Percentiles rank a stretch among this genome's conserved stretches.
These are phyloP conservation scores for Centella asiatica DNA, from an alignment of 129 eudicot species.

Conservation along the genomic window DNA sequence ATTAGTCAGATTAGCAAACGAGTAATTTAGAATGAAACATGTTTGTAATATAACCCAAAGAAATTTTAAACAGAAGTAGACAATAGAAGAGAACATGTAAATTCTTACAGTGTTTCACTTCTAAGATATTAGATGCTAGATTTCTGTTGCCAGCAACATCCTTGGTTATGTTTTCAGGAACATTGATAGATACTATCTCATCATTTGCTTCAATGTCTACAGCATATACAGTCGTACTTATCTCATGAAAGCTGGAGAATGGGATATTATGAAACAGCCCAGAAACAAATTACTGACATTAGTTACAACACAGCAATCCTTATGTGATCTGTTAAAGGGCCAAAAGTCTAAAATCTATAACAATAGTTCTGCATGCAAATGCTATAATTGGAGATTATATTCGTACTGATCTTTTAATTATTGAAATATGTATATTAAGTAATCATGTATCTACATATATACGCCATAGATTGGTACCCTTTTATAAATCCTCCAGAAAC, in stretches of 20 bases:
- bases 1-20: background rate
- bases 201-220: slow-evolving; percentile 39
- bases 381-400: background rate
- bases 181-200: slow-evolving; percentile 30
- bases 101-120: slow-evolving; percentile 54
- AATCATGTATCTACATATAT: background rate
- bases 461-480: slow-evolving; percentile 25
- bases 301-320: no score
- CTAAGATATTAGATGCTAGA: slow-evolving; percentile 32
- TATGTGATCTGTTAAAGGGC: slow-evolving; percentile 43
- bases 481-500: slow-evolving; percentile 59
- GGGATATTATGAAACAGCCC: no score
- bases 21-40: background rate
- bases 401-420: no score
- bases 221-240: slow-evolving; percentile 37
- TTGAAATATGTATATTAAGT: background rate
- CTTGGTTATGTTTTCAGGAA: slow-evolving; percentile 62
- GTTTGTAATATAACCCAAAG: background rate
- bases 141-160: slow-evolving; percentile 80
- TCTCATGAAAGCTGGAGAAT: slow-evolving; percentile 48
- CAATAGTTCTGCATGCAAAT: background rate
- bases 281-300: no score
- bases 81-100: background rate
- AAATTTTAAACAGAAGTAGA: background rate
- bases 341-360: background rate